Evolutionary conservation across 768 basidiomycete genomes (phyloP).

Genomic region (Pleurotus ostreatus): DNA sequence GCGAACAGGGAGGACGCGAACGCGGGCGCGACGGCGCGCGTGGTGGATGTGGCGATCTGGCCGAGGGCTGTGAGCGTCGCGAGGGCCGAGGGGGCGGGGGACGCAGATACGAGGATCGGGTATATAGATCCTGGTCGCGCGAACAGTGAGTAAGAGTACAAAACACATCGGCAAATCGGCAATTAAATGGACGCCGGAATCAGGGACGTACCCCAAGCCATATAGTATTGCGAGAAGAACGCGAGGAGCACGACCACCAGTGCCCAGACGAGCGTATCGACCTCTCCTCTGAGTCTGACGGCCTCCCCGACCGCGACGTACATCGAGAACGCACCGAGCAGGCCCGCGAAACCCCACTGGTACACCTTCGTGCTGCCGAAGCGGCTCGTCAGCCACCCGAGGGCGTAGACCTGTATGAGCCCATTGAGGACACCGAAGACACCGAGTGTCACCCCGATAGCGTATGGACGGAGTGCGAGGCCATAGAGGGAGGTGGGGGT

Average conservation of each 20-base stretch:
- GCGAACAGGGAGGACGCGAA: conserved; percentile 21
- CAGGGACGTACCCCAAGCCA: conserved; percentile 12
- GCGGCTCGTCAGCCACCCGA: conserved; percentile 38
- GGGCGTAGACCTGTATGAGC: conserved; percentile 44
- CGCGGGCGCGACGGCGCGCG: conserved; percentile 19
- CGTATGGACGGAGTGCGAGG: conserved; percentile 53
- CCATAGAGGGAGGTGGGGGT: conserved; percentile 68
- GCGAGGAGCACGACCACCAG: conserved; percentile 12
- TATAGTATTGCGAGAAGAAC: conserved; percentile 11
- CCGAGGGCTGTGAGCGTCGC: conserved; percentile 25
- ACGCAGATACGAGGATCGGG: conserved; percentile 18
- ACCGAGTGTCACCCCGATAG: conserved; percentile 59
- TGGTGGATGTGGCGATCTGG: conserved; percentile 19
- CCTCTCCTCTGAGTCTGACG: conserved; percentile 11
- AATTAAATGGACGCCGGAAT: too few species aligned
- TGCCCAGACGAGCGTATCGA: conserved; percentile 13
- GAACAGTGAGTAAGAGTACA: too few species aligned
- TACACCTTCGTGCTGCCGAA: conserved; percentile 46
- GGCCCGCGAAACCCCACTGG: conserved; percentile 16
- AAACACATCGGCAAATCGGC: too few species aligned
- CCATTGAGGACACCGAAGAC: conserved; percentile 46
- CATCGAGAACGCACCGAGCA: conserved; percentile 8
- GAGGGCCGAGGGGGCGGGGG: conserved; percentile 16
- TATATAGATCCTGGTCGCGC: conserved; percentile 19
- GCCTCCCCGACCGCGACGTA: conserved; percentile 16